Evolutionary conservation across 208 protist genomes (phyloP).

Genomic region (Trypanosoma mega): DNA sequence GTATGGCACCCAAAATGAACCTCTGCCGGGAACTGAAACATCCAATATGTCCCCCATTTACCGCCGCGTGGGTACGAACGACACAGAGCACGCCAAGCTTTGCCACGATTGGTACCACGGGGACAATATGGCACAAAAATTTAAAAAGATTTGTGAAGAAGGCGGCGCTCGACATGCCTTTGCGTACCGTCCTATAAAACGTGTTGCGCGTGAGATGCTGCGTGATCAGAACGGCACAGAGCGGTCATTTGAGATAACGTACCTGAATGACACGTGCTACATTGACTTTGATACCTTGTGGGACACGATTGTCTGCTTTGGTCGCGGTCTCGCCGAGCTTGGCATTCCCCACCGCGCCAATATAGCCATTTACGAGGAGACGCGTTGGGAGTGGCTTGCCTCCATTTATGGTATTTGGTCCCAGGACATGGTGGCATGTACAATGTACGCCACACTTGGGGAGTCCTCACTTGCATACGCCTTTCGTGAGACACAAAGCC

Average conservation of each 20-base stretch:
- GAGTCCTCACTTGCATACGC: slow-evolving; percentile 65
- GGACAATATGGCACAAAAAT: slow-evolving; percentile 29
- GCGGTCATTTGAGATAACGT: slow-evolving; percentile 41
- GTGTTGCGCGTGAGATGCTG: slow-evolving; percentile 26
- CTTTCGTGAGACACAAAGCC: slow-evolving; percentile 55
- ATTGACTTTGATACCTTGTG: slow-evolving; percentile 46
- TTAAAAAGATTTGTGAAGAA: slow-evolving; percentile 25
- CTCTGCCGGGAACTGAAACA: slow-evolving; percentile 31
- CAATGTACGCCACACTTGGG: slow-evolving; percentile 87
- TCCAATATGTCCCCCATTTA: slow-evolving; percentile 42
- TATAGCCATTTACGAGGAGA: slow-evolving; percentile 83
- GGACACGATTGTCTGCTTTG: slow-evolving; percentile 39
- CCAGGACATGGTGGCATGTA: slow-evolving; percentile 53
- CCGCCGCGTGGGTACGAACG: slow-evolving; percentile 43
- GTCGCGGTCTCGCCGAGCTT: slow-evolving; percentile 48
- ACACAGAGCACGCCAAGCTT: slow-evolving; percentile 29
- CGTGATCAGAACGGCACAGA: slow-evolving; percentile 32
- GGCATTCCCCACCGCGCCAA: slow-evolving; percentile 35
- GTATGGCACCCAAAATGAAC: slow-evolving; percentile 33
- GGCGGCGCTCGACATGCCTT: slow-evolving; percentile 25
- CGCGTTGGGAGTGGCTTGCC: slow-evolving; percentile 79
- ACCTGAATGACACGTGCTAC: slow-evolving; percentile 33
- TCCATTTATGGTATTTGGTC: slow-evolving; percentile 77
- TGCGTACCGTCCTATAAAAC: slow-evolving; percentile 38
- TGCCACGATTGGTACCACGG: slow-evolving; percentile 25